phyloP scores from a whole-genome alignment of 1,139 yeast genomes.

The Magnusiomyces ingens region DNA sequence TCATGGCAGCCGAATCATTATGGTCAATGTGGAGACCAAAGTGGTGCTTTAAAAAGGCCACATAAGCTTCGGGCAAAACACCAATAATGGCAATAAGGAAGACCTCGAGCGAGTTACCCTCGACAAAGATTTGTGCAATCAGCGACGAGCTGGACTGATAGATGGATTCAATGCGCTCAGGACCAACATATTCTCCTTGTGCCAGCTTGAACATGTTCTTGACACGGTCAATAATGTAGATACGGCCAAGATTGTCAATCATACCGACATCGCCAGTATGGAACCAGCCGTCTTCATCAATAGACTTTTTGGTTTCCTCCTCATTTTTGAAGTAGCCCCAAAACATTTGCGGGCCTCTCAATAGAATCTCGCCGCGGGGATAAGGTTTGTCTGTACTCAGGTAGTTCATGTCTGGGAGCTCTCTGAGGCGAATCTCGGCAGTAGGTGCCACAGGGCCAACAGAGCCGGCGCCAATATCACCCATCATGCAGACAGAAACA shows the following conservation, averaged over 20 bases:
- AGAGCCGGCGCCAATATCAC: constrained; percentile 45
- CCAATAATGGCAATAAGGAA: constrained; percentile 62
- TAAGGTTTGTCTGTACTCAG: constrained; percentile 43
- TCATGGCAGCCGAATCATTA: constrained; percentile 28
- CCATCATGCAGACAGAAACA: constrained; percentile 41
- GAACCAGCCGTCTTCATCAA: constrained; percentile 69
- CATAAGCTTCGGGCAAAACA: constrained; percentile 42
- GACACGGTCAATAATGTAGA: constrained; percentile 63
- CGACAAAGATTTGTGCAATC: constrained; percentile 52
- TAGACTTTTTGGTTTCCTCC: constrained; percentile 45
- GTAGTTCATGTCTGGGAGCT: constrained; percentile 65
- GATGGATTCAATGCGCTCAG: constrained; percentile 65
- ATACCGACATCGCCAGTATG: constrained; percentile 69
- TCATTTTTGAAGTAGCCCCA: constrained; percentile 53
- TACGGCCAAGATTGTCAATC: constrained; percentile 48
- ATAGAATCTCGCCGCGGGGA: constrained; percentile 52
- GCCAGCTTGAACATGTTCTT: constrained; percentile 76
- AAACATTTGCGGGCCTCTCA: constrained; percentile 66
- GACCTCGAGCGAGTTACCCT: constrained; percentile 60
- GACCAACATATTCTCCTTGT: constrained; percentile 78
- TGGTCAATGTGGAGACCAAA: constrained; percentile 22
- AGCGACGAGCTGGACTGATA: constrained; percentile 51
- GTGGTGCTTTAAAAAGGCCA: constrained; percentile 25
- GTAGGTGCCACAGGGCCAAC: constrained; percentile 55
- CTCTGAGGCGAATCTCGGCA: constrained; percentile 54